Base-by-base conservation (phyloP, 2,329 filamentous ascomycete species). In the Fusarium acutatum region DNA sequence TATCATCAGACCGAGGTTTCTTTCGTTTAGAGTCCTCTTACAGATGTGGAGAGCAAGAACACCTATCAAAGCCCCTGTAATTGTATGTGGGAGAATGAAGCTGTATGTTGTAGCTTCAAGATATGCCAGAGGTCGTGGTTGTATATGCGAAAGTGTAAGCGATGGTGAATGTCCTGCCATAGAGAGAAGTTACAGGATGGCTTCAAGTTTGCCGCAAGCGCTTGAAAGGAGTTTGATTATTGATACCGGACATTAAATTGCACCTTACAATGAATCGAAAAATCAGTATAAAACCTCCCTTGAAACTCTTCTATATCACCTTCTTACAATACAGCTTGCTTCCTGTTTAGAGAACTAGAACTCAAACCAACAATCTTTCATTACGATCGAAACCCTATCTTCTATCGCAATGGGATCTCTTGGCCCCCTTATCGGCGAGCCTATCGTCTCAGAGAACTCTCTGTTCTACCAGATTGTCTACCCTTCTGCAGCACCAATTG, bases 181-280 rank as follows among this genome's bases (percentile, higher is more conserved):
- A 7, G 26, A 28, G 13, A 26, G 18, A 28, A 46, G 44, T 46
- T 26, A 22, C 13, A 14, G 26, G 9, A 28, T 28, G 26, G 26
- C 20, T 28, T 46, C 44, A 18, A 28, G 26, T 46, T 28, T 28
- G 13, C 44, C 14, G 44, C 28, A 28, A 46, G 44, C 44, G 43
- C 4, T 3, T 11, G 13, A 46, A 46, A 28, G 13, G 13, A 3
- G 4, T 7, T 22, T 3, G 44, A 22, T 28, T 46, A 22, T 28
- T 22, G 6, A 46, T 46, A 15, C 6, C 6, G 26, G 43, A 11
- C 26, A 46, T 15, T 28, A 11, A 15, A 6, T 10, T 46, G 13
- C 0, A 46, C 24, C 8, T 10, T 1, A 43, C n/a, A 28, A 28
- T 7, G 1, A 14, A 28, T 15, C 9, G 24, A 46, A 46, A 0